Base-by-base conservation (phyloP, 1,139 yeast species). In the Debaryomyces nepalensis region DNA sequence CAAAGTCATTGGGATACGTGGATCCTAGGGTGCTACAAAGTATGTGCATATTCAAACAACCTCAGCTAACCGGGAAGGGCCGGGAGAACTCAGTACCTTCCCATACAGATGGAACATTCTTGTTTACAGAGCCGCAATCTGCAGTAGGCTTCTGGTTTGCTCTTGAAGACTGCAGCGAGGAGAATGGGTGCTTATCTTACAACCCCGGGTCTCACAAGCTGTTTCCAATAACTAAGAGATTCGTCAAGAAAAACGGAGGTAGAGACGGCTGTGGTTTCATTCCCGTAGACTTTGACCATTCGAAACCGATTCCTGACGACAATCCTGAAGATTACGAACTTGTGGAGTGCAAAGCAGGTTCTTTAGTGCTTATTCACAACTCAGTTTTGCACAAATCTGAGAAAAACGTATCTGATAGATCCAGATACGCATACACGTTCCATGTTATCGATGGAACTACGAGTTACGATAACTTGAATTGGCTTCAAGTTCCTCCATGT, bases 101-200 rank as follows among this genome's bases (percentile, higher is more conserved):
- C 0, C 96, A 87, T 55, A 86, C 84, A 40, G 96, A 87, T 58
- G 90, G 82, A 1, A 81, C 83, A 3, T 87, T 87, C 53, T 67
- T 87, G 26, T 87, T 71, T 61, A 87, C 95, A 0, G 70, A 79
- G 21, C 95, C 95, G 0, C 82, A 77, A 42, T 66, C 81, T 2
- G 90, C 93, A 0, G 61, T 86, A 32, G 96, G 95, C 4, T 87
- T 84, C 57, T 87, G 95, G 95, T 81, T 82, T 55, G 93, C 95
- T 0, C 64, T 87, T 49, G 90, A 87, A 52, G 87, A 85, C 54
- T 87, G 95, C 57, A 82, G 84, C 1, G 49, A 59, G 5, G 67
- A 66, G 5, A 87, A 87, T 58, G 95, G 95, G 0, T 86, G 95
- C 46, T 66, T 87, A 22, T 77, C 81, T 46, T 85, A 76, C 55